Evolutionary conservation across 2,329 filamentous ascomycete genomes (phyloP).

Genomic region (Hymenoscyphus salicellus): DNA sequence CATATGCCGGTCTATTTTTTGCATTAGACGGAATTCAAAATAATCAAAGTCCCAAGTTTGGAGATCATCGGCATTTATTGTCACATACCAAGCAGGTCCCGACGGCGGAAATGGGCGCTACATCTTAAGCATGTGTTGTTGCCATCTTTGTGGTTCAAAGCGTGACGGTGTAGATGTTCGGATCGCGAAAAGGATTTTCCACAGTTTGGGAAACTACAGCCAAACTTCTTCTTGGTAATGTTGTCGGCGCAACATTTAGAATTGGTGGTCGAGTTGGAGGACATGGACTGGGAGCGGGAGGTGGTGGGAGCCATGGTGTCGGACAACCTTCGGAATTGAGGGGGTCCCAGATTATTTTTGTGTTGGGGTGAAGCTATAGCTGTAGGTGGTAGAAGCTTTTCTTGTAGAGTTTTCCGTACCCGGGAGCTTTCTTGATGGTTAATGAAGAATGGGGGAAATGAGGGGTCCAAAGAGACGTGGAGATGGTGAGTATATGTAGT

Average conservation of each 20-base stretch:
- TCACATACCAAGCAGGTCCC: slow-evolving; percentile 51
- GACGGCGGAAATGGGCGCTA: slow-evolving; percentile 53
- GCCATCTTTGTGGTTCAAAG: slow-evolving; percentile 48
- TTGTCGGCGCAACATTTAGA: slow-evolving; percentile 22
- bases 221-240: slow-evolving; percentile 37
- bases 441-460: slow-evolving; percentile 16
- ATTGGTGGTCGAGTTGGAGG: slow-evolving; percentile 27
- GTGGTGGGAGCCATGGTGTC: slow-evolving; percentile 30
- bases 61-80: background rate
- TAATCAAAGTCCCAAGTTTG: background rate
- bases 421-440: background rate
- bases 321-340: background rate
- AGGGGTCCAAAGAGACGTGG: slow-evolving; percentile 23
- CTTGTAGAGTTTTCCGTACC: background rate
- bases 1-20: slow-evolving; percentile 51
- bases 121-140: slow-evolving; percentile 53
- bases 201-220: slow-evolving; percentile 42
- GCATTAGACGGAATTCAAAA: background rate
- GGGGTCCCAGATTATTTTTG: slow-evolving; percentile 1
- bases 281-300: slow-evolving; percentile 30
- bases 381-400: background rate
- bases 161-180: slow-evolving; percentile 51
- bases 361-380: slow-evolving; percentile 4
- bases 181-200: slow-evolving; percentile 48
- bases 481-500: slow-evolving; percentile 28